A percentile compares a stretch with the other conserved stretches of the same genome.
Evolutionary conservation across 1,284 basidiomycete species (phyloP).

Genomic region (Boletus subluridellus): DNA sequence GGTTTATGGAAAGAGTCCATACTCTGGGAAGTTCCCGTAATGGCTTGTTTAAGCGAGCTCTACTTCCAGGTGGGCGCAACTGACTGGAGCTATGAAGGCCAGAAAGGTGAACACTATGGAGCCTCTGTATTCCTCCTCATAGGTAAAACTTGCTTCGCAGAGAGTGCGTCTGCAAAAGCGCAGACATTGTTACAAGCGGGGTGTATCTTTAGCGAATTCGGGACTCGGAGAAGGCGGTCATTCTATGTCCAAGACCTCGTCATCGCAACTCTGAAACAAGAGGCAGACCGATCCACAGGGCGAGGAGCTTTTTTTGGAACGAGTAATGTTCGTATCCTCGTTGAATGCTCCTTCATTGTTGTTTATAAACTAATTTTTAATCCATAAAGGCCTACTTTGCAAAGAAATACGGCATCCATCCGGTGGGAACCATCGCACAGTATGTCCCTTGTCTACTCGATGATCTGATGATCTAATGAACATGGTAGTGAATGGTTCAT

Average conservation of each 20-base stretch:
- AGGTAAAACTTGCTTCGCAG: constrained; percentile 31
- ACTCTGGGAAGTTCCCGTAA: constrained; percentile 93
- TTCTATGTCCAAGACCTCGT: constrained; percentile 79
- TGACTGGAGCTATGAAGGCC: constrained; percentile 82
- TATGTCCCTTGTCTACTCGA: constrained; percentile 39
- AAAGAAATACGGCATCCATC: constrained; percentile 62
- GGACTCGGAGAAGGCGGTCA: constrained; percentile 84
- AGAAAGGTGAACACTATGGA: constrained; percentile 53
- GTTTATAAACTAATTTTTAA: not conserved
- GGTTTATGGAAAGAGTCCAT: constrained; percentile 91
- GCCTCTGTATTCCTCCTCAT: not conserved
- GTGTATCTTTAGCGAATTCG: constrained; percentile 88
- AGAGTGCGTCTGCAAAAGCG: constrained; percentile 71
- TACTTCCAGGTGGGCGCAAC: constrained; percentile 70
- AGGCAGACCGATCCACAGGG: constrained; percentile 50
- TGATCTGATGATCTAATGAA: constrained; percentile 4
- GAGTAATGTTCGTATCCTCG: constrained; percentile 64
- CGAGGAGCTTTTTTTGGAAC: constrained; percentile 75
- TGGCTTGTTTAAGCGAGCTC: constrained; percentile 82
- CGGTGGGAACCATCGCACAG: constrained; percentile 89
- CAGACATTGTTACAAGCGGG: constrained; percentile 62
- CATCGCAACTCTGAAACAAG: constrained; percentile 65
- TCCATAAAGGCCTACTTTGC: constrained; percentile 73
- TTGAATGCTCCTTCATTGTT: not conserved
- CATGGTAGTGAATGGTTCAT: constrained; percentile 86